Conservation (phyloP, 345 rosid species). For the Melaleuca alternifolia region DNA sequence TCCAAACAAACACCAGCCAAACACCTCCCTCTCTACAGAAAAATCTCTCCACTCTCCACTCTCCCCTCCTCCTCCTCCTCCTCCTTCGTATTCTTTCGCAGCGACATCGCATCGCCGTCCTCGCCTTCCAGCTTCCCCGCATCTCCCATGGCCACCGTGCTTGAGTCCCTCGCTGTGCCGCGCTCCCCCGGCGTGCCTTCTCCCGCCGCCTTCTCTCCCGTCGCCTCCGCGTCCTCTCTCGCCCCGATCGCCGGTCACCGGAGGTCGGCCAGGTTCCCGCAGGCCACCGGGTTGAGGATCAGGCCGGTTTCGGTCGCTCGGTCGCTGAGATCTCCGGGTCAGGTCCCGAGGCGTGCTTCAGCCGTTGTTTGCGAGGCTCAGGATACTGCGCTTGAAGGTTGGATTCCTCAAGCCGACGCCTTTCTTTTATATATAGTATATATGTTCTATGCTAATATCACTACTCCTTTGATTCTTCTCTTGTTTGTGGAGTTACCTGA, state of each 20-base stretch:
- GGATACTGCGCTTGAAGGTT: slow-evolving; percentile 29
- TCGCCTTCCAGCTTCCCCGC: background rate
- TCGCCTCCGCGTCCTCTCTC: background rate
- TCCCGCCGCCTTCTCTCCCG: slow-evolving; percentile 3
- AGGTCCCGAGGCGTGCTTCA: slow-evolving; percentile 1
- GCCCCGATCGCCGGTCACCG: background rate
- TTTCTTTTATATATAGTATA: too few species aligned
- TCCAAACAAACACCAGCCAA: slow-evolving; percentile 5
- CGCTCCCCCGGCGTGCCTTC: background rate
- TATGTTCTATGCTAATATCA: background rate
- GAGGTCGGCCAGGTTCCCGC: slow-evolving; percentile 11
- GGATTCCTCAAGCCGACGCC: background rate
- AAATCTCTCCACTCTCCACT: background rate
- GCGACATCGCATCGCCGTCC: background rate
- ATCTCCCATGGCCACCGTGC: slow-evolving; percentile 24
- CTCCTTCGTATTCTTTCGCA: background rate
- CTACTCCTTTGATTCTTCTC: background rate
- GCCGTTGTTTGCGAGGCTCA: slow-evolving; percentile 31
- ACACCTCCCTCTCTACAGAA: background rate
- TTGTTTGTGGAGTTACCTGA: background rate
- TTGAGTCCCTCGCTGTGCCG: slow-evolving; percentile 14
- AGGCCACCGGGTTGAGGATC: slow-evolving; percentile 19
- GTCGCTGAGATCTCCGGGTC: background rate
- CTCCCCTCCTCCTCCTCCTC: background rate
- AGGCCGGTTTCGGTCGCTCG: slow-evolving; percentile 1